Evolutionary conservation across 2,329 filamentous ascomycete genomes (phyloP).

Genomic region (Diatrype stigma): DNA sequence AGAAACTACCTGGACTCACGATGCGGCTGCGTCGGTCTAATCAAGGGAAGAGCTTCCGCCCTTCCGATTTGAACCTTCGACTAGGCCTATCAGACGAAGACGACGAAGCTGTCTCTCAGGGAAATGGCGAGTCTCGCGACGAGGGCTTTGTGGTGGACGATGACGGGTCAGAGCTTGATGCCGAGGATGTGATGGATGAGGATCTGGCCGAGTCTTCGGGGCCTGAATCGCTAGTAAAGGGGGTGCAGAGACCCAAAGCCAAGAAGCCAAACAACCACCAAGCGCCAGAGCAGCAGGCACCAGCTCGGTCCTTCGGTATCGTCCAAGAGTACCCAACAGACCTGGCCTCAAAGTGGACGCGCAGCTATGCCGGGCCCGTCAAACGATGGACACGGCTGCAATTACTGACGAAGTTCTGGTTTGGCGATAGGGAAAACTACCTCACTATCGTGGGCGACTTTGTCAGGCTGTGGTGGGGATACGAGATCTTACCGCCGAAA

Average conservation of each 20-base stretch:
- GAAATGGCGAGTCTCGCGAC: conserved; percentile 15
- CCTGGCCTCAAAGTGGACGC: conserved; percentile 28
- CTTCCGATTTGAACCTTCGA: conserved; percentile 13
- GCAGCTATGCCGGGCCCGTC: conserved; percentile 28
- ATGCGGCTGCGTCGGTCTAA: conserved; percentile 29
- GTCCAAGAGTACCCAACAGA: conserved; percentile 28
- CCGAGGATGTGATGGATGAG: conserved; percentile 3
- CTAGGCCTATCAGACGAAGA: conserved; percentile 21
- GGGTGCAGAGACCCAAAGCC: neutral
- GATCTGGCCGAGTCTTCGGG: neutral
- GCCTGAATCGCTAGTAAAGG: neutral
- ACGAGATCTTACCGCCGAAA: conserved; percentile 26
- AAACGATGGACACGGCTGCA: conserved; percentile 27
- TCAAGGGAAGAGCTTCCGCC: conserved; percentile 19
- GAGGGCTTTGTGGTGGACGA: conserved; percentile 23
- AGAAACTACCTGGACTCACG: neutral
- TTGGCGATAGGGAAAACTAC: conserved; percentile 21
- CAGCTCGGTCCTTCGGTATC: conserved; percentile 12
- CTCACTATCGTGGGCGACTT: conserved; percentile 18
- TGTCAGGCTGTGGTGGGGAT: conserved; percentile 23
- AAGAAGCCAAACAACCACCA: conserved; percentile 10
- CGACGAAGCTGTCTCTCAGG: conserved; percentile 2
- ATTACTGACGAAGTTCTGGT: conserved; percentile 25
- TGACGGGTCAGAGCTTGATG: neutral
- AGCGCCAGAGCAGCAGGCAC: conserved; percentile 12